These are phyloP conservation scores for Coccomyxa subellipsoidea DNA, from an alignment of 163 green algal genomes.

Conservation along the genomic window DNA sequence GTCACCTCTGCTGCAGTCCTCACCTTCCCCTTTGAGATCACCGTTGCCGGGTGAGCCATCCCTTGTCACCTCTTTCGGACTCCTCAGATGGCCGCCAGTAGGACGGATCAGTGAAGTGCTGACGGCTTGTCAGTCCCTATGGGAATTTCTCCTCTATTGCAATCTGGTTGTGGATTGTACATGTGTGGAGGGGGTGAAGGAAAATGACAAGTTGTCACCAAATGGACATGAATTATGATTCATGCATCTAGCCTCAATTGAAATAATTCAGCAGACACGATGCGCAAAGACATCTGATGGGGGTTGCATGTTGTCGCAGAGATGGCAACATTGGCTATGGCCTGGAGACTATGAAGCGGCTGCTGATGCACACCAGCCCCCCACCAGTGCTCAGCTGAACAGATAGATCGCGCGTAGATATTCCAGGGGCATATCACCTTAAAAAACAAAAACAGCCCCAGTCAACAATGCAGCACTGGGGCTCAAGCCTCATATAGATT, in stretches of 20 bases:
- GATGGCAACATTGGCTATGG: conserved; percentile 41
- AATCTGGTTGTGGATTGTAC: no score
- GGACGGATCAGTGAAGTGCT: not conserved
- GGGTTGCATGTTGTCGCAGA: conserved; percentile 24
- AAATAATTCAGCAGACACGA: no score
- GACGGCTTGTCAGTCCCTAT: no score
- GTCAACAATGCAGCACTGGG: no score
- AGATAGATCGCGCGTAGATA: no score
- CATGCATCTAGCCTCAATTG: no score
- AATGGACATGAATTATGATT: not conserved
- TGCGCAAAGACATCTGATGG: no score
- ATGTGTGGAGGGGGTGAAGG: not conserved
- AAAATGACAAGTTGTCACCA: not conserved
- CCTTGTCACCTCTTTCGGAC: not conserved
- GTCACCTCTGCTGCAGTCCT: conserved; percentile 67
- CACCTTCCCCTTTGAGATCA: conserved; percentile 92
- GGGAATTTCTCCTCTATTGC: no score
- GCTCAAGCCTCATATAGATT: no score
- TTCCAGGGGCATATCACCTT: no score
- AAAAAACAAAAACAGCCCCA: no score
- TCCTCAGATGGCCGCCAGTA: not conserved
- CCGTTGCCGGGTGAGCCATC: conserved; percentile 28
- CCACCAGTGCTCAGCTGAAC: conserved; percentile 71
- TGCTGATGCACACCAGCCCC: conserved; percentile 76
- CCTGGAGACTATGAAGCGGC: conserved; percentile 71